Percentiles rank a stretch among this genome's conserved stretches.
Evolutionary conservation across 75 land plant species (phyloP).

Genomic region (Cunninghamia lanceolata): DNA sequence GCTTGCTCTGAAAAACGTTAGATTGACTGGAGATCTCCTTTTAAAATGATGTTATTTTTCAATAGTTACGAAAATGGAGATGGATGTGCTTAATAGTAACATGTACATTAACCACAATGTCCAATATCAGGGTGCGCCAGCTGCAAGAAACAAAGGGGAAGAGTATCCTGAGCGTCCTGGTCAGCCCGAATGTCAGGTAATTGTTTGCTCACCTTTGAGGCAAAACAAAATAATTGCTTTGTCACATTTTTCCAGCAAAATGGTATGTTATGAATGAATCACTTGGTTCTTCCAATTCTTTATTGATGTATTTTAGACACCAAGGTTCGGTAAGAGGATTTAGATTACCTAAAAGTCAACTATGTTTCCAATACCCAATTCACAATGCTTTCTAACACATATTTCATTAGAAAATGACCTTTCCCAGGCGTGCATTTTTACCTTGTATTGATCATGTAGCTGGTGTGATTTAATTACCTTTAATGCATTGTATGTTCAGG

Average conservation of each 20-base stretch:
- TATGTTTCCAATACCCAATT: neutral
- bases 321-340: neutral
- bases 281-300: neutral
- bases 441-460: neutral
- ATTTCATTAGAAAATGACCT: neutral
- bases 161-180: slow-evolving; percentile 37
- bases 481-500: neutral
- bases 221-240: neutral
- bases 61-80: neutral
- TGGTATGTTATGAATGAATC: neutral
- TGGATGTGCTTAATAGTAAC: neutral
- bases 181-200: slow-evolving; percentile 57
- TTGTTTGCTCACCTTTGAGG: neutral
- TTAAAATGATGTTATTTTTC: neutral
- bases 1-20: neutral
- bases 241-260: neutral
- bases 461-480: neutral
- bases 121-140: slow-evolving; percentile 12
- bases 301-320: neutral
- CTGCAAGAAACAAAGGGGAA: slow-evolving; percentile 13
- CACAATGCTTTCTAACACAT: neutral
- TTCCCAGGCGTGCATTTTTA: neutral
- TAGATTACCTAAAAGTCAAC: neutral
- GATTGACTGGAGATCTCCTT: neutral
- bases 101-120: neutral